A percentile compares a stretch with the other conserved stretches of the same genome.
These are phyloP conservation scores for Fusarium bactridioides DNA, from an alignment of 2,329 filamentous ascomycete species.

Conservation along the genomic window DNA sequence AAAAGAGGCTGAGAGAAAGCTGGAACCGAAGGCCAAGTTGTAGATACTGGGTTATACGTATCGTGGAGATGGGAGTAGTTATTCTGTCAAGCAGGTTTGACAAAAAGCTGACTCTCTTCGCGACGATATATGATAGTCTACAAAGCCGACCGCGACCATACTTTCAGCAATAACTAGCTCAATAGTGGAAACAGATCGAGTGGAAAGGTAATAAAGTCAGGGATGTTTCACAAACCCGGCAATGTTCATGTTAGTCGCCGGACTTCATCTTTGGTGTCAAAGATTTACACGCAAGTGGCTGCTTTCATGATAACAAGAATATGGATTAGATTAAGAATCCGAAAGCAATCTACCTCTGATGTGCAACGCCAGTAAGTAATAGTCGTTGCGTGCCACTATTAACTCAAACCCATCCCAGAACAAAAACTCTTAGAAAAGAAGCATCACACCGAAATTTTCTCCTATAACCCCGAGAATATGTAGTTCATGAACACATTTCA, in stretches of 20 bases:
- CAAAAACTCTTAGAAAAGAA: background rate
- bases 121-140: background rate
- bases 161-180: too few relatives aligned
- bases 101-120: background rate
- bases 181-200: too few relatives aligned
- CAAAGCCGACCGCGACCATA: background rate
- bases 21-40: background rate
- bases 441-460: background rate
- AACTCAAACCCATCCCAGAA: background rate
- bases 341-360: background rate
- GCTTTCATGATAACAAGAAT: background rate
- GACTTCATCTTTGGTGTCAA: background rate
- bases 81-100: background rate
- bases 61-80: background rate
- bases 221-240: background rate
- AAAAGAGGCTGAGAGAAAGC: slow-evolving; percentile 18
- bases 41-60: background rate
- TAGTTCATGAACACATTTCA: slow-evolving; percentile 17
- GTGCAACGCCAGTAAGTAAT: slow-evolving; percentile 1
- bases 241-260: background rate
- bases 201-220: background rate
- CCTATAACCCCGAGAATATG: slow-evolving; percentile 1
- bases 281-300: background rate
- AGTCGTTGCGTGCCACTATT: slow-evolving; percentile 2
- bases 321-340: slow-evolving; percentile 9